phyloP scores from a whole-genome alignment of 345 rosid genomes.

The Fremontodendron californicum region DNA sequence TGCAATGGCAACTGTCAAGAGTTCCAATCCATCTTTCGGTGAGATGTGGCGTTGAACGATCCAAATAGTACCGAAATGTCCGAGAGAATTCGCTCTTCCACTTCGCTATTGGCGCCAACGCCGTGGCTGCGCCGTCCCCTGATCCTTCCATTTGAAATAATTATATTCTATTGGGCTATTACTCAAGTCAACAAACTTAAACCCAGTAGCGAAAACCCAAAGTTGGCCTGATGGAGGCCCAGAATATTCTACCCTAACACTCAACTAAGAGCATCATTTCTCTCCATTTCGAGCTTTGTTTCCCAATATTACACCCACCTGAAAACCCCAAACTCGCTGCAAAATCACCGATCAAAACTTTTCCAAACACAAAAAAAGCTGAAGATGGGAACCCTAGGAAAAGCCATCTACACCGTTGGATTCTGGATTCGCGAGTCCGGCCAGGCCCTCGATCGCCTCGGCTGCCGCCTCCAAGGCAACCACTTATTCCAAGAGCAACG shows the following conservation, averaged over 20 bases:
- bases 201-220: slow-evolving; percentile 4
- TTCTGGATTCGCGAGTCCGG: slow-evolving; percentile 98
- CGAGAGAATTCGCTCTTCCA: slow-evolving; percentile 46
- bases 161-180: neutral
- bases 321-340: neutral
- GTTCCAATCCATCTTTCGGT: slow-evolving; percentile 47
- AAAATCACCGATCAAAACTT: slow-evolving; percentile 10
- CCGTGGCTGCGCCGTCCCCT: slow-evolving; percentile 29
- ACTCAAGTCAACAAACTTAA: neutral
- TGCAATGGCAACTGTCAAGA: slow-evolving; percentile 23
- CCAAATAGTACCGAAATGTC: slow-evolving; percentile 48
- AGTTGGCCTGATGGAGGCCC: slow-evolving; percentile 14
- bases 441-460: slow-evolving; percentile 95
- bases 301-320: neutral
- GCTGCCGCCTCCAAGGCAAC: slow-evolving; percentile 91
- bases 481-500: slow-evolving; percentile 81
- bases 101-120: slow-evolving; percentile 38
- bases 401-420: slow-evolving; percentile 81
- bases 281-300: neutral
- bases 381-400: slow-evolving; percentile 82
- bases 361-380: neutral
- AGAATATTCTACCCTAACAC: slow-evolving; percentile 25
- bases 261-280: neutral
- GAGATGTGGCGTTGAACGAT: slow-evolving; percentile 50
- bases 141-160: slow-evolving; percentile 34